Evolutionary conservation across 148 eudicot species (phyloP).

Genomic region (Rhododendron mucronatum): DNA sequence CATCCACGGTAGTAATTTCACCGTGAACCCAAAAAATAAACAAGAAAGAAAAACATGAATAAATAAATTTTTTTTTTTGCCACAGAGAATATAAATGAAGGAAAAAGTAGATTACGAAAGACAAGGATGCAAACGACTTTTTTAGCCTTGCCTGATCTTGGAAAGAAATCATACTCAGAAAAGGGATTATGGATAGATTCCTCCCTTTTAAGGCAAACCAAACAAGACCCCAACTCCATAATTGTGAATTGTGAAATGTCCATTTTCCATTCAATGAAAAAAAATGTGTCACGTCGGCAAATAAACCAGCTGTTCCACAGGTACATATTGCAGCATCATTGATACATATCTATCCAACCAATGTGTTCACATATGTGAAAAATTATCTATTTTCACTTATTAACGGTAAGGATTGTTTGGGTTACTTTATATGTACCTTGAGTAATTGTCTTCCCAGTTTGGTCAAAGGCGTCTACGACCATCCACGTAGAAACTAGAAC

Average conservation of each 20-base stretch:
- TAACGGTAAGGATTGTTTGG: neutral
- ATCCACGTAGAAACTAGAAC: no score
- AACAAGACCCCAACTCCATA: neutral
- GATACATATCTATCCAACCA: neutral
- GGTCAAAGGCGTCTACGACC: neutral
- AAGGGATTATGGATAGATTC: neutral
- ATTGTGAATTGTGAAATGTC: neutral
- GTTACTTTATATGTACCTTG: neutral
- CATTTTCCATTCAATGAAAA: neutral
- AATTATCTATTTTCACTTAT: neutral
- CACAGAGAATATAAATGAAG: neutral
- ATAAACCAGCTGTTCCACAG: neutral
- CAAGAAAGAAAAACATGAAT: no score
- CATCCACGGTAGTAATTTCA: no score
- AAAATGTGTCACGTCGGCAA: neutral
- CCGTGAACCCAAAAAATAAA: no score
- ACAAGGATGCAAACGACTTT: neutral
- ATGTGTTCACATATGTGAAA: neutral
- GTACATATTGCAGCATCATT: neutral
- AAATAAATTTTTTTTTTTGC: no score
- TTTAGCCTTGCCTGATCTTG: neutral
- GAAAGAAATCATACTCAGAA: neutral
- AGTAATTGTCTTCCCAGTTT: no score
- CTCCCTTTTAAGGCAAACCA: neutral
- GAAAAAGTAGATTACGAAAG: no score